These are phyloP conservation scores for Gremmenia infestans DNA, from an alignment of 2,329 filamentous ascomycete species.

Conservation along the genomic window DNA sequence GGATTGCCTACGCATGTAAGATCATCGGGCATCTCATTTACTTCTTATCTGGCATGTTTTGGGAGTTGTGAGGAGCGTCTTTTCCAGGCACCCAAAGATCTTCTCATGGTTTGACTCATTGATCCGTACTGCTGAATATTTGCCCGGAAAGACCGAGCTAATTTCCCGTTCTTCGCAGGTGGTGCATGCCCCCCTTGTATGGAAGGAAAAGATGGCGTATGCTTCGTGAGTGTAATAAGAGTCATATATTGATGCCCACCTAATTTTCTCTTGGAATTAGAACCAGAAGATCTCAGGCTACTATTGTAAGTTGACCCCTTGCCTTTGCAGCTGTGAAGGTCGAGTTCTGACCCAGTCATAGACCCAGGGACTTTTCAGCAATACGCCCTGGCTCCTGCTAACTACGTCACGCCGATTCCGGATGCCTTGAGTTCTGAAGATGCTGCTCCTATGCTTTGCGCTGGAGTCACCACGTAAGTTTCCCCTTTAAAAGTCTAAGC, in stretches of 20 bases:
- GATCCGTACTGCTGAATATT: no score
- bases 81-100: no score
- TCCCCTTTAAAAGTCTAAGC: neutral
- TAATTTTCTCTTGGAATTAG: slow-evolving; percentile 14
- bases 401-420: slow-evolving; percentile 67
- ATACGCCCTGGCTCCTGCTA: slow-evolving; percentile 58
- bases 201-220: slow-evolving; percentile 58
- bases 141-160: no score
- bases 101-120: no score
- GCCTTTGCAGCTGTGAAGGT: neutral
- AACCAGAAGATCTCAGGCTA: slow-evolving; percentile 59
- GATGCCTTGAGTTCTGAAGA: slow-evolving; percentile 52
- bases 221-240: slow-evolving; percentile 47
- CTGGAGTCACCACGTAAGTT: slow-evolving; percentile 53
- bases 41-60: no score
- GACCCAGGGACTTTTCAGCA: slow-evolving; percentile 67
- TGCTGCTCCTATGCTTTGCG: slow-evolving; percentile 64
- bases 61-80: no score
- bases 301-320: slow-evolving; percentile 40
- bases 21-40: no score
- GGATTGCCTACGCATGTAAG: slow-evolving; percentile 46
- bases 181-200: slow-evolving; percentile 47
- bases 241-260: neutral
- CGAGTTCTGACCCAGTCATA: slow-evolving; percentile 4
- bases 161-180: neutral